A percentile compares a stretch with the other conserved stretches of the same genome.
Conservation (phyloP, 108 stramenopile species). For the Pseudonitzschia multistriata region DNA sequence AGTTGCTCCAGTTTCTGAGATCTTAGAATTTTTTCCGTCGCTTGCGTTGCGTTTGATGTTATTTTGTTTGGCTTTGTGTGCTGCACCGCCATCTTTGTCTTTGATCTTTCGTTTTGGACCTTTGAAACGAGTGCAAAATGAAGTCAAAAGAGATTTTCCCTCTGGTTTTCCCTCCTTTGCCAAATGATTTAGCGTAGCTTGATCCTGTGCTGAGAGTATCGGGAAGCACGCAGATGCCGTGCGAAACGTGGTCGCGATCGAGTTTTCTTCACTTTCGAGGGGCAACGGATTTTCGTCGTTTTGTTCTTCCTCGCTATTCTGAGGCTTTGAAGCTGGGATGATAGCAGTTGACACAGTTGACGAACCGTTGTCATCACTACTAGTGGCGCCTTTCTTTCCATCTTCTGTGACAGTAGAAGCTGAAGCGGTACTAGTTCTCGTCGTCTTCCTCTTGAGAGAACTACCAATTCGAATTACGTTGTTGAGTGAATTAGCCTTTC, state of each 20-base stretch:
- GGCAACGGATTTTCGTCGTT: conserved; percentile 3
- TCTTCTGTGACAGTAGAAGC: not conserved
- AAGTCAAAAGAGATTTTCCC: conserved; percentile 10
- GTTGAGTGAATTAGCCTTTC: conserved; percentile 9
- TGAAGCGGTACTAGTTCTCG: not conserved
- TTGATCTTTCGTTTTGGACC: conserved; percentile 11
- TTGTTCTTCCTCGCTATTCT: not conserved
- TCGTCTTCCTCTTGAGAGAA: not conserved
- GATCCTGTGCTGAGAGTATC: not conserved
- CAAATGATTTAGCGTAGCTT: conserved; percentile 2
- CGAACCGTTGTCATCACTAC: not conserved
- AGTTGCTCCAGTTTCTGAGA: not conserved
- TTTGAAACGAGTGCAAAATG: conserved; percentile 30
- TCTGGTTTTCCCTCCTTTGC: not conserved
- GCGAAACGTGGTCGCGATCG: not conserved
- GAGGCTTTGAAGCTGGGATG: not conserved
- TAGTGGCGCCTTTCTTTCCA: not conserved
- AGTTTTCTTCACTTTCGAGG: not conserved
- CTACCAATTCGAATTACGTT: not conserved
- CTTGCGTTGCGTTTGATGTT: not conserved
- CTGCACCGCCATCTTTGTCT: not conserved
- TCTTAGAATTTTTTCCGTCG: not conserved
- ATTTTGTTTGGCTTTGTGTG: not conserved
- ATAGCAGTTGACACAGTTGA: not conserved
- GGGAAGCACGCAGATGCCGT: not conserved